These are phyloP conservation scores for Saccharomycopsis lassenensis DNA, from an alignment of 805 yeast species.

Conservation along the genomic window DNA sequence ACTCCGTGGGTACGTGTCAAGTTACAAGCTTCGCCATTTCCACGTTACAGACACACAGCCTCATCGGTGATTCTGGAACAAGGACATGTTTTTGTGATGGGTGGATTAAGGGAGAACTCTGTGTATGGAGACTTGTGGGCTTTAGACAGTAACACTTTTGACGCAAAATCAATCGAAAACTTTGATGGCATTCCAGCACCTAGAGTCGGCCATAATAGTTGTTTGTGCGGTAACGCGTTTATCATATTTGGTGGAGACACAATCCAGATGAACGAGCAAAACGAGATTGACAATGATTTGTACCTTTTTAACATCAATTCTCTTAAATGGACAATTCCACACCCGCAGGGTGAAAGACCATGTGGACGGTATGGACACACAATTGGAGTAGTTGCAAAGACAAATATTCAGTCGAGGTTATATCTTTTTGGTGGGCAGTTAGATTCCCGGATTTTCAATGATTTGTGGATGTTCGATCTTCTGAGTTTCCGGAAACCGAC, in stretches of 20 bases:
- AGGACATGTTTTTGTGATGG: conserved; percentile 81
- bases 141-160: conserved; percentile 27
- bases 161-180: conserved; percentile 50
- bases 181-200: conserved; percentile 84
- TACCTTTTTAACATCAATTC: conserved; percentile 78
- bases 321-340: conserved; percentile 69
- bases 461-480: conserved; percentile 76
- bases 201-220: conserved; percentile 90
- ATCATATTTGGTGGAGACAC: conserved; percentile 97
- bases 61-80: conserved; percentile 66
- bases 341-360: conserved; percentile 67
- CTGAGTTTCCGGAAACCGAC: conserved; percentile 74
- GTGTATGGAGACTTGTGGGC: conserved; percentile 95
- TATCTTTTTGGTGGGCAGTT: conserved; percentile 94
- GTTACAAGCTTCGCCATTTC: conserved; percentile 72
- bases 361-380: conserved; percentile 93
- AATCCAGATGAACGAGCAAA: conserved; percentile 57
- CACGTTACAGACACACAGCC: conserved; percentile 88
- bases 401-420: conserved; percentile 46
- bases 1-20: conserved; percentile 63
- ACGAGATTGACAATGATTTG: conserved; percentile 78
- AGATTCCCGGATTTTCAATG: conserved; percentile 72
- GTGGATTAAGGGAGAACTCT: conserved; percentile 86
- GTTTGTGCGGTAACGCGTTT: conserved; percentile 88
- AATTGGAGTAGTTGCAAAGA: conserved; percentile 59